A percentile compares a stretch with the other conserved stretches of the same genome.
Evolutionary conservation across 352 stramenopile genomes (phyloP).

Genomic region (Phytophthora fragariae): DNA sequence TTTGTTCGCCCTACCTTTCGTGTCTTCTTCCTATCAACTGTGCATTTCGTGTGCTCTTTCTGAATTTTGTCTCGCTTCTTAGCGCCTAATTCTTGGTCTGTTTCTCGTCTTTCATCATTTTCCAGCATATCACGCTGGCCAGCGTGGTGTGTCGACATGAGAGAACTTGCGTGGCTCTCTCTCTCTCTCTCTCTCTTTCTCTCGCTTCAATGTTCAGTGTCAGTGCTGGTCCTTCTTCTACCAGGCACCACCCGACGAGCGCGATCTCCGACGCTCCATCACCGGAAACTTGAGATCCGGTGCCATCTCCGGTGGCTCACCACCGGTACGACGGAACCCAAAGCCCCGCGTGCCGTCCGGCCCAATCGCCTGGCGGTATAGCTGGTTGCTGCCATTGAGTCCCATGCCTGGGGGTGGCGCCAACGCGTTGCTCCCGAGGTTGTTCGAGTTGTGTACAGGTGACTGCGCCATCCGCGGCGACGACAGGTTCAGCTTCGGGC

Average conservation of each 20-base stretch:
- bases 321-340: slow-evolving; percentile 71
- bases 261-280: slow-evolving; percentile 80
- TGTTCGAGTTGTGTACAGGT: slow-evolving; percentile 44
- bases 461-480: slow-evolving; percentile 68
- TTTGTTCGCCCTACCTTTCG: slow-evolving; percentile 5
- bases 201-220: slow-evolving; percentile 29
- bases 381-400: slow-evolving; percentile 57
- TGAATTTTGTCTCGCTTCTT: slow-evolving; percentile 28
- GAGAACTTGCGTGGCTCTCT: slow-evolving; percentile 12
- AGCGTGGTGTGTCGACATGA: slow-evolving; percentile 35
- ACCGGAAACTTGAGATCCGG: slow-evolving; percentile 63
- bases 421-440: slow-evolving; percentile 30
- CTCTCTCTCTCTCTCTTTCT: background rate
- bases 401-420: slow-evolving; percentile 50
- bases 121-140: slow-evolving; percentile 35
- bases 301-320: slow-evolving; percentile 59
- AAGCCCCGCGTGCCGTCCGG: slow-evolving; percentile 85
- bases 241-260: slow-evolving; percentile 67
- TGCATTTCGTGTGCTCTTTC: slow-evolving; percentile 40
- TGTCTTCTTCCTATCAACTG: slow-evolving; percentile 23
- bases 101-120: slow-evolving; percentile 39
- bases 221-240: slow-evolving; percentile 31
- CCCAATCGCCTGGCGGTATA: slow-evolving; percentile 82
- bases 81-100: slow-evolving; percentile 37
- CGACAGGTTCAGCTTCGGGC: slow-evolving; percentile 67